These are phyloP conservation scores for Trichomonascus vanleenenianus DNA, from an alignment of 805 yeast genomes.

Conservation along the genomic window DNA sequence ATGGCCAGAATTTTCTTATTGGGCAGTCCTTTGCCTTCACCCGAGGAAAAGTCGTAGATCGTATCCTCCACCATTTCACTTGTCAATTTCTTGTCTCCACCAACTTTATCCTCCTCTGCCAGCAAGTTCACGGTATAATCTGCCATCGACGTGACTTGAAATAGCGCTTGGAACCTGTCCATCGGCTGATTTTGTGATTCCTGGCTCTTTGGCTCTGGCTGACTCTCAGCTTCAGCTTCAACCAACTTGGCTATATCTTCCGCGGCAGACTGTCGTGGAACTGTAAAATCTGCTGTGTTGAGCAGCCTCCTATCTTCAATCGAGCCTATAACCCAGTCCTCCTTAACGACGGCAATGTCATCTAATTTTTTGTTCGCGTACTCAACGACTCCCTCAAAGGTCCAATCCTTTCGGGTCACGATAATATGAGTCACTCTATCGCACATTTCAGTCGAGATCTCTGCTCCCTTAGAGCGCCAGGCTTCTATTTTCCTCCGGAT, in stretches of 20 bases:
- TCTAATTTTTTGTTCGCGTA: conserved; percentile 3
- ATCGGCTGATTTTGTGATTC: too few species aligned
- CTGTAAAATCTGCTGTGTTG: conserved; percentile 27
- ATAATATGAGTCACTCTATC: conserved; percentile 22
- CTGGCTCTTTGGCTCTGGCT: neutral
- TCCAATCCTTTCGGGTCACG: conserved; percentile 15
- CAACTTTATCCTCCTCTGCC: conserved; percentile 20
- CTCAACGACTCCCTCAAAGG: conserved; percentile 1
- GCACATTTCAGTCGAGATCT: conserved; percentile 8
- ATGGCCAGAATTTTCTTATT: too few species aligned
- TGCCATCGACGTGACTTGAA: conserved; percentile 15
- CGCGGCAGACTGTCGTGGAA: conserved; percentile 10
- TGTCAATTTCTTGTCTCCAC: too few species aligned
- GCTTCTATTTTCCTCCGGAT: conserved; percentile 8
- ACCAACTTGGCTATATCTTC: neutral
- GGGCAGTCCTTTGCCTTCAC: too few species aligned
- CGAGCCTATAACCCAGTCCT: conserved; percentile 20
- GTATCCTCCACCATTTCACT: too few species aligned
- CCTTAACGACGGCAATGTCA: neutral
- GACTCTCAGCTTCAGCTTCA: too few species aligned
- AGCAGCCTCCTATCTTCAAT: too few species aligned
- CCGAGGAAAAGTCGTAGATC: too few species aligned
- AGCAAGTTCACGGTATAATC: too few species aligned
- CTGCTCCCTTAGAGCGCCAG: conserved; percentile 21
- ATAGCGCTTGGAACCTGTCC: conserved; percentile 26